These are phyloP conservation scores for Morella rubra DNA, from an alignment of 306 rosid species.

Conservation along the genomic window DNA sequence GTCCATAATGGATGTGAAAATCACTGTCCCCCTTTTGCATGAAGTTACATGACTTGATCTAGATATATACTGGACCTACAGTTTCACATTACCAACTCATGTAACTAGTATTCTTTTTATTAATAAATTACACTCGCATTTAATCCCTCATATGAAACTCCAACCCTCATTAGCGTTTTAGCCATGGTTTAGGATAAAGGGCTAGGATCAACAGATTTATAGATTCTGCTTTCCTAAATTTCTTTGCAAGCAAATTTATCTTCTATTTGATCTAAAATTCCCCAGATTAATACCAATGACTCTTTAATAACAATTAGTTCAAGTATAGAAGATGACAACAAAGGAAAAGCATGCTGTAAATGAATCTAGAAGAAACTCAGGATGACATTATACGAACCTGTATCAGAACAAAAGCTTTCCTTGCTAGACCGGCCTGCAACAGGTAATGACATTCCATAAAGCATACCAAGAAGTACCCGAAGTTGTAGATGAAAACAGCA, in stretches of 20 bases:
- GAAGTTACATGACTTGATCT: too few relatives aligned
- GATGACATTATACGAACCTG: slow-evolving; percentile 59
- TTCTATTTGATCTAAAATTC: not conserved
- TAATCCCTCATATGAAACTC: too few relatives aligned
- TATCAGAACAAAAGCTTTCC: slow-evolving; percentile 83
- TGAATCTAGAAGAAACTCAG: slow-evolving; percentile 15
- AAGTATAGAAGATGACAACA: slow-evolving; percentile 2
- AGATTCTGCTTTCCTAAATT: not conserved
- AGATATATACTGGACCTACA: too few relatives aligned
- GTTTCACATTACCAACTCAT: too few relatives aligned
- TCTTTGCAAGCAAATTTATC: not conserved
- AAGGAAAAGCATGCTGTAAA: slow-evolving; percentile 20
- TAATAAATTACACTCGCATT: too few relatives aligned
- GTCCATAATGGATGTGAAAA: too few relatives aligned
- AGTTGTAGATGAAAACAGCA: slow-evolving; percentile 5
- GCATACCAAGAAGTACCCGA: slow-evolving; percentile 10
- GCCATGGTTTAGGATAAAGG: too few relatives aligned
- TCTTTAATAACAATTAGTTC: not conserved
- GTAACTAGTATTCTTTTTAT: too few relatives aligned
- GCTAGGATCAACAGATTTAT: too few relatives aligned
- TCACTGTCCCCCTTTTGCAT: too few relatives aligned
- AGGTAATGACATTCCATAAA: slow-evolving; percentile 21
- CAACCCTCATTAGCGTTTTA: too few relatives aligned
- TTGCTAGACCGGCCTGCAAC: slow-evolving; percentile 90
- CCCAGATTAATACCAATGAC: not conserved